Base-by-base conservation (phyloP, 768 basidiomycete genomes). In the Boletus patriciae region DNA sequence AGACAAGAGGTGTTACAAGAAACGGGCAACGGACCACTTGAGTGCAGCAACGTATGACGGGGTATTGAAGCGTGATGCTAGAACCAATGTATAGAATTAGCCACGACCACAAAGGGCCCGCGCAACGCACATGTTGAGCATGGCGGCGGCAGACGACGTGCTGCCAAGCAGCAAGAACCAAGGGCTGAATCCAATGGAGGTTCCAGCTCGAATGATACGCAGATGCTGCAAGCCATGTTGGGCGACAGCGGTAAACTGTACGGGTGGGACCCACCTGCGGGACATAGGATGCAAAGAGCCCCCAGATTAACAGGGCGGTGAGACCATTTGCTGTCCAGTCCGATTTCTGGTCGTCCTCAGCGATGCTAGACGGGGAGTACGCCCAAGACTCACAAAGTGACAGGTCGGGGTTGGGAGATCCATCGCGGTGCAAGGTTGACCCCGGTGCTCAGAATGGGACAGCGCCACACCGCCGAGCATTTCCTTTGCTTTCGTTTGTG, bases 141-240 rank as follows among this genome's bases (percentile, higher is more conserved):
- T 82, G 1, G 82, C 90, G 0, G 91, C 86, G 3, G 91, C 88
- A 13, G 86, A 83, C 16, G 90, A 90, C 0, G 90, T 92, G 59
- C 87, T 87, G 8, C 97, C 97, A 0, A 98, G 83, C 7, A 98
- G 77, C 34, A 98, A 76, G 66, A 91, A 98, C 82, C 90, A 87
- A 18, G 95, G 93, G 59, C 90, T 94, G 60, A 98, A 85, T 0
- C 97, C 97, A 62, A 95, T 87, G 0, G 90, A 93, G 0, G 93
- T 88, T 38, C 83, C 80, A 23, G 84, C 79, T 48, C 77, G 69
- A 64, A 97, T 88, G 62, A 97, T 97, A 8, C 93, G 82, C 51
- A 84, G 74, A 64, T 92, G 92, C 88, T 93, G 48, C 31, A 3
- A 31, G n/a, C 9, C 16, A 53, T 19, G 46, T 55, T 11, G 34